Base-by-base conservation (phyloP, 768 basidiomycete genomes). In the Tulasnella sp. region DNA sequence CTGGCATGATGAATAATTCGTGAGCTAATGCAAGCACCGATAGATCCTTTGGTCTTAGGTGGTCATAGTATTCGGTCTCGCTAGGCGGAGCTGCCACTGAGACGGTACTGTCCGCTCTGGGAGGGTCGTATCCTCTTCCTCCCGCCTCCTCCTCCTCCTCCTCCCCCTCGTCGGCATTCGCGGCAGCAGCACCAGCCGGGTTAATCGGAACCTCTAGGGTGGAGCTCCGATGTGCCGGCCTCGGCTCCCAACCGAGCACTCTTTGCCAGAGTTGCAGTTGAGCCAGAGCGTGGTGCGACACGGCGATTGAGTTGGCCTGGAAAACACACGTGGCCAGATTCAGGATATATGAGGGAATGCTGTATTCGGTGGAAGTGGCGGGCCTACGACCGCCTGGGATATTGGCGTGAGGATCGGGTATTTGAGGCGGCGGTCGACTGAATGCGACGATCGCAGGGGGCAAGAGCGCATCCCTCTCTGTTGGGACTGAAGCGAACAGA, bases 301-400 rank as follows among this genome's bases (percentile, higher is more conserved):
- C 56, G 62, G 71, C 52, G 24, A 56, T 58, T 10, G 76, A 77
- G 40, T 77, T 77, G 16, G 76, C 76, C 21, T 62, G 52, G 34
- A 77, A 77, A 1, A 77, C 62, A 10, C 62, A 58, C 19, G 76
- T 58, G n/a, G 58, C 76, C 0, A 77, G 38, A 18, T 34, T 36
- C 16, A 77, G 24, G 58, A 58, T 71, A 8, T 18, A 31, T 5
- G 40, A 34, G 12, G 24, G 73, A 14, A 74, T 74, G 42, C 31
- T 36, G 19, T 7, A 21, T 38, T 19, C 10, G 39, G 39, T 40
- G n/a, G n/a, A n/a, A n/a, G n/a, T n/a, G n/a, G n/a, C n/a, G n/a
- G n/a, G n/a, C n/a, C n/a, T n/a, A 46, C 48, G 12, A 4, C 6
- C 4, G 36, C 39, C 18, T 4, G 7, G 24, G 34, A 39, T 56